Base-by-base conservation (phyloP, 192 early-diverging fungal species). In the Coemansia sp. region DNA sequence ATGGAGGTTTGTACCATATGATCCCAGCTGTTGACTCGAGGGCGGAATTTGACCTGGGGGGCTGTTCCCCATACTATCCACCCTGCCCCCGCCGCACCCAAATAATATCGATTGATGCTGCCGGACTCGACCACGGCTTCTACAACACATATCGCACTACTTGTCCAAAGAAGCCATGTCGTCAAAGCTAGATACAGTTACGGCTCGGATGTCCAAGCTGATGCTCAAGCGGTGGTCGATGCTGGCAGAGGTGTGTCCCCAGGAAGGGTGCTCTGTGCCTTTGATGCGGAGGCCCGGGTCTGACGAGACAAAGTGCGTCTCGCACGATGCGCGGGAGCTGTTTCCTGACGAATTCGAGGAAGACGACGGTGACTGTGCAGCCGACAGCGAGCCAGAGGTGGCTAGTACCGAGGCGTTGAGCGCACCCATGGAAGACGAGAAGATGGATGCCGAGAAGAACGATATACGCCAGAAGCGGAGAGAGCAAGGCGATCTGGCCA, bases 161-260 rank as follows among this genome's bases (percentile, higher is more conserved):
- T 6, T 22, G 67, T 59, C 25, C n/a, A n/a, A n/a, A n/a, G n/a
- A n/a, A n/a, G n/a, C n/a, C n/a, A n/a, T 49, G 46, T 46, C 21
- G 12, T 72, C 68, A 11, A 51, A 42, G 19, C 53, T 72, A 1
- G 57, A 72, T 53, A 44, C 47, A 11, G 38, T 72, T 22, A 65
- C 68, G 1, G 49, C 46, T 11, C 62, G 68, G 26, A 48, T 72
- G 62, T 65, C 68, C 29, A 56, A 49, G 63, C 57, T 72, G 18
- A 72, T 72, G 68, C 53, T 65, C 4, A 64, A 52, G 27, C 52
- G 68, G 40, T 72, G 68, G 68, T 20, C 68, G 8, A 72, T 72
- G 68, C 63, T 72, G 7, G 68, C 62, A 4, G 68, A 72, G 11
- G 27, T 50, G 26, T 72, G 68, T 19, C 10, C 29, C 0, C 33